Evolutionary conservation across 345 rosid species (phyloP), one percentile per base, ranked within the genome.

Genomic region (Sisymbrium altissimum): DNA sequence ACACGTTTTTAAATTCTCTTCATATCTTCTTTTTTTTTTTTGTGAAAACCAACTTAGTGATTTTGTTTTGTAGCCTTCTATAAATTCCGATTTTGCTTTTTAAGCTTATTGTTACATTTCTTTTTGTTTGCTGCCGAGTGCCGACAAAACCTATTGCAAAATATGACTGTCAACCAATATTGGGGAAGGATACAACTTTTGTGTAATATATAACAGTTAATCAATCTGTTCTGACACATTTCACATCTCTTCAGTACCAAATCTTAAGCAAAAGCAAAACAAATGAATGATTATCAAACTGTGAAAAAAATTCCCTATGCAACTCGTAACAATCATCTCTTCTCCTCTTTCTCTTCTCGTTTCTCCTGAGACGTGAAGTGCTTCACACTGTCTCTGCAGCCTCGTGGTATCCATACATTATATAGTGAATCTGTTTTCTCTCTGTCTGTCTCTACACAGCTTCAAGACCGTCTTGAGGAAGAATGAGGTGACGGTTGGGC

Each of bases 381-480:
- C 18, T 6, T 72, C 43, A 78, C 53, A 30, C 38, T 39, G 43
- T 54, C 49, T 58, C 41, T 23, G 65, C 64, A 7, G 52, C 29
- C 73, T 73, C 73, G 75, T 50, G 78, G 66, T 29, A 81, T 29
- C 19, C 55, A 56, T 70, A 53, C 35, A 25, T 53, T n/a, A 53
- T 14, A 30, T 32, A 70, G 8, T 12, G 40, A 10, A 9, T 57
- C 27, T 35, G 9, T 11, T 14, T 6, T 33, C n/a, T 10, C 19
- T 40, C 55, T n/a, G 12, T 11, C 29, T 27, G n/a, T 71, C 41
- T 9, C 50, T 61, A 60, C 18, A 70, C 78, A 58, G 82, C 87
- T 81, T 87, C 90, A 2, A 54, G 66, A 53, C 81, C 83, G 40
- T 83, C 89, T 55, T 79, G 87, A 11, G 79, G 23, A 27, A 64